These are phyloP conservation scores for Sanghuangporus sanghuang DNA, from an alignment of 1,284 basidiomycete species.

Conservation along the genomic window DNA sequence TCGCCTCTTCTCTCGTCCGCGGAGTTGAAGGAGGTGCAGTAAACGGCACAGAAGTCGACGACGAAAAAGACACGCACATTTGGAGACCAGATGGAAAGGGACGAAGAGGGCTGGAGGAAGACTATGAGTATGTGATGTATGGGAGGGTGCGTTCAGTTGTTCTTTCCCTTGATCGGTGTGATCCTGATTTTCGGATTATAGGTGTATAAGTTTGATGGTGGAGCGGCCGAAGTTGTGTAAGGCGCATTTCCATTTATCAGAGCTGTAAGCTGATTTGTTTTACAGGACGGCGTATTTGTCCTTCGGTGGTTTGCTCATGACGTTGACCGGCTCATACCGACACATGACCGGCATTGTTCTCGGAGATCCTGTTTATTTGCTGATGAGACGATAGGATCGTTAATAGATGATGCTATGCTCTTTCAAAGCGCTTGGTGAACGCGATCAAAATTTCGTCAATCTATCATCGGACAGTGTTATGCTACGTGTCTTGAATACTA, in stretches of 20 bases:
- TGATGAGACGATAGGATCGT: constrained; percentile 68
- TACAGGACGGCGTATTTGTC: constrained; percentile 89
- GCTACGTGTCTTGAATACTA: neutral
- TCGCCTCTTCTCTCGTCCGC: constrained; percentile 79
- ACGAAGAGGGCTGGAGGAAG: constrained; percentile 84
- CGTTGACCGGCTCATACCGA: constrained; percentile 87
- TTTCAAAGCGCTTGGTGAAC: too few species aligned
- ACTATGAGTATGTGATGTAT: constrained; percentile 99
- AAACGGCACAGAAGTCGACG: constrained; percentile 40
- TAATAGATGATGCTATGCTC: neutral
- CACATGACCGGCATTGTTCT: constrained; percentile 92
- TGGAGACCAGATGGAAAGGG: constrained; percentile 91
- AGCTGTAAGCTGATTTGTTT: constrained; percentile 14
- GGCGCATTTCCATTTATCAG: neutral
- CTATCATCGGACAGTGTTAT: neutral
- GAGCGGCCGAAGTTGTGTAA: constrained; percentile 76
- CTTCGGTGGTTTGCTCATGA: constrained; percentile 96
- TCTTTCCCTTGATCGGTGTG: neutral
- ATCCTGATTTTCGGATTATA: constrained; percentile 27
- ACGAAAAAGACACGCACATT: constrained; percentile 71
- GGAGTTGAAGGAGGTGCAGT: constrained; percentile 41
- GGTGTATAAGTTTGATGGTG: constrained; percentile 97
- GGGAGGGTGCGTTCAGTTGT: constrained; percentile 69
- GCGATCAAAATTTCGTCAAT: neutral
- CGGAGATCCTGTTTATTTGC: constrained; percentile 88